These are phyloP conservation scores for Xylaria multiplex DNA, from an alignment of 2,329 filamentous ascomycete species.

Conservation along the genomic window DNA sequence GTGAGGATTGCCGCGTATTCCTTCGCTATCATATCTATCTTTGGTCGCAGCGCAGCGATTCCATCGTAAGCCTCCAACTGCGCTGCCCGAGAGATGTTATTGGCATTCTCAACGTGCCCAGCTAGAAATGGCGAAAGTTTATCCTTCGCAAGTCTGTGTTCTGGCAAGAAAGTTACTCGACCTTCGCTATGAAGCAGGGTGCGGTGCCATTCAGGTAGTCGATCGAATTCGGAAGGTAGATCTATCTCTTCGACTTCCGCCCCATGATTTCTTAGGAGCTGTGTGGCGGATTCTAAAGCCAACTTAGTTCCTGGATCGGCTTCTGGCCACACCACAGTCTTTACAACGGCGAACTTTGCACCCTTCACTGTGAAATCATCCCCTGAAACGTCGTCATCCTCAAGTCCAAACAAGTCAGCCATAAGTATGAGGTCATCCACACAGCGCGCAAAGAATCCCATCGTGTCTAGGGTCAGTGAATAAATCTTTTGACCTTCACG, in stretches of 20 bases:
- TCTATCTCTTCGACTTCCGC: conserved; percentile 66
- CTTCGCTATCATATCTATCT: conserved; percentile 62
- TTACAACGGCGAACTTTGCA: conserved; percentile 64
- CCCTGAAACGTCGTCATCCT: conserved; percentile 57
- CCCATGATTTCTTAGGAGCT: conserved; percentile 57
- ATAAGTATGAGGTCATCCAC: conserved; percentile 68
- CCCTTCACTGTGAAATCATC: conserved; percentile 54
- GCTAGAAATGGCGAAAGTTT: conserved; percentile 58
- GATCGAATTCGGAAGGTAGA: conserved; percentile 60
- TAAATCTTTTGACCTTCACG: conserved; percentile 70
- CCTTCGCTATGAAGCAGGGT: conserved; percentile 63
- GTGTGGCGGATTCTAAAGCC: conserved; percentile 55
- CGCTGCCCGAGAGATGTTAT: conserved; percentile 55
- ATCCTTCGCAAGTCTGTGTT: conserved; percentile 60
- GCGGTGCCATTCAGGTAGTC: conserved; percentile 62
- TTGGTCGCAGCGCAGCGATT: conserved; percentile 62
- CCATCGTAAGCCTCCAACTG: conserved; percentile 66
- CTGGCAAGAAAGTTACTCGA: conserved; percentile 61
- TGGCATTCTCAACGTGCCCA: conserved; percentile 61
- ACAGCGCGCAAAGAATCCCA: conserved; percentile 68
- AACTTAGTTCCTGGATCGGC: conserved; percentile 56
- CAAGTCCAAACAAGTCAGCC: conserved; percentile 62
- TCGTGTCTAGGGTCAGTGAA: conserved; percentile 68
- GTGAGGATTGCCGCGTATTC: conserved; percentile 66
- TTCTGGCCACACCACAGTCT: conserved; percentile 62